Evolutionary conservation across 2,329 filamentous ascomycete genomes (phyloP), one percentile per base, ranked within the genome.

Genomic region (Ophiostoma australiae): DNA sequence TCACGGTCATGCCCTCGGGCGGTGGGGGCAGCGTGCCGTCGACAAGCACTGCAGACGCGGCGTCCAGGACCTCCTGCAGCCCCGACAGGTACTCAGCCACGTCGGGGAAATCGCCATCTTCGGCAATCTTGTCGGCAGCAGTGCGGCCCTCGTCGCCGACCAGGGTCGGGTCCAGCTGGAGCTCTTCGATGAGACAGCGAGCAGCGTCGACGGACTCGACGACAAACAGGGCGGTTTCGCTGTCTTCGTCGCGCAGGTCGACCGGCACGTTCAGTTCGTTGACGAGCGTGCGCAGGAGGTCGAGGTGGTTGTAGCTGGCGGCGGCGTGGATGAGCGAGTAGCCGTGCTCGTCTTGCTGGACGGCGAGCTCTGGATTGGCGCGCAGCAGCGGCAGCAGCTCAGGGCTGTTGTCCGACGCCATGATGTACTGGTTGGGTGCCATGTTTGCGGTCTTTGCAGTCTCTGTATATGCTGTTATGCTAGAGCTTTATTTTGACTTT

Each of bases 261-360:
- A 93, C 87, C 72, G 94, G 84, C 33, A 94, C 94, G 15, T 88
- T 81, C 80, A 94, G 92, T 44, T 94, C 91, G 67, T 84, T 84
- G 37, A 97, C 84, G 6, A 99, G 85, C 0, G 87, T 80, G 72
- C 91, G 90, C 20, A 97, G 85, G 20, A 99, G 88, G 70, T 91
- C 87, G 48, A 92, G 82, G 78, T 98, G 94, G 78, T 90, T 91
- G 84, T 98, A 99, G 75, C 94, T 97, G 23, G 92, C 90, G 20
- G 94, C 93, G 69, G 95, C 95, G 80, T 99, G 95, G 68, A 98
- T 83, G 35, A 98, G 88, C 67, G 93, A 97, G 82, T 99, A 99
- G 76, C 95, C 95, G 77, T 97, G 91, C 72, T 91, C 89, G 80
- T 99, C 95, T 81, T 97, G 92, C 69, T 86, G 82, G 2, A 89